Evolutionary conservation across 192 early-diverging fungal genomes (phyloP).

Genomic region (Anaeromyces robustus): DNA sequence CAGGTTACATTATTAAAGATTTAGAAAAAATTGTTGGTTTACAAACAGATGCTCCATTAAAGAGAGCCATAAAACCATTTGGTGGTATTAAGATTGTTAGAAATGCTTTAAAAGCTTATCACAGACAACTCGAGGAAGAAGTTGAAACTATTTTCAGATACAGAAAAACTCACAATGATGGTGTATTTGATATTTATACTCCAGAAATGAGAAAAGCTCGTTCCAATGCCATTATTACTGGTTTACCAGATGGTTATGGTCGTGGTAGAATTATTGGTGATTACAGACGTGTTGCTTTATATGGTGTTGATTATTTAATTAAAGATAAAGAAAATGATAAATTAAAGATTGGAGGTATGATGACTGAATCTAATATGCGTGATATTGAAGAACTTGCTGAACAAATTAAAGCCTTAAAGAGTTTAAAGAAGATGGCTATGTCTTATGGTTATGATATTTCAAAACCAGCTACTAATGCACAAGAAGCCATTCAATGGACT

Average conservation of each 20-base stretch:
- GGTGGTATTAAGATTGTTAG: constrained; percentile 11
- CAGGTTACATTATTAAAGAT: constrained; percentile 9
- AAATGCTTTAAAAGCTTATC: constrained; percentile 5
- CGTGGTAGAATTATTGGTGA: constrained; percentile 10
- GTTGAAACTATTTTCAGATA: constrained; percentile 8
- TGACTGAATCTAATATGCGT: constrained; percentile 7
- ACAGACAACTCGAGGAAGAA: neutral
- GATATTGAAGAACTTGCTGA: constrained; percentile 9
- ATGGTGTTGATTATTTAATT: constrained; percentile 9
- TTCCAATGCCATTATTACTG: constrained; percentile 8
- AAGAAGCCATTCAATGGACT: constrained; percentile 9
- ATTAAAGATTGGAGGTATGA: constrained; percentile 1
- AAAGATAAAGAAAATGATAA: constrained; percentile 5
- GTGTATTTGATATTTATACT: constrained; percentile 9
- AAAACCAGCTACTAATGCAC: constrained; percentile 5
- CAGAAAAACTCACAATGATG: constrained; percentile 11
- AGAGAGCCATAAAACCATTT: constrained; percentile 9
- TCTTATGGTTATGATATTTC: constrained; percentile 8
- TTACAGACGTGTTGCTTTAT: constrained; percentile 11
- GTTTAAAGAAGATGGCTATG: constrained; percentile 3
- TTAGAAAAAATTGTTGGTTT: constrained; percentile 11
- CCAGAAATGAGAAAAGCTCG: constrained; percentile 7
- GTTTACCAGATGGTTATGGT: constrained; percentile 10
- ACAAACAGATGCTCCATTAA: constrained; percentile 10
- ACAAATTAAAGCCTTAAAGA: constrained; percentile 8